Evolutionary conservation across 2,329 filamentous ascomycete species (phyloP), one percentile per base, ranked within the genome.

Genomic region (Penicillium sp.): DNA sequence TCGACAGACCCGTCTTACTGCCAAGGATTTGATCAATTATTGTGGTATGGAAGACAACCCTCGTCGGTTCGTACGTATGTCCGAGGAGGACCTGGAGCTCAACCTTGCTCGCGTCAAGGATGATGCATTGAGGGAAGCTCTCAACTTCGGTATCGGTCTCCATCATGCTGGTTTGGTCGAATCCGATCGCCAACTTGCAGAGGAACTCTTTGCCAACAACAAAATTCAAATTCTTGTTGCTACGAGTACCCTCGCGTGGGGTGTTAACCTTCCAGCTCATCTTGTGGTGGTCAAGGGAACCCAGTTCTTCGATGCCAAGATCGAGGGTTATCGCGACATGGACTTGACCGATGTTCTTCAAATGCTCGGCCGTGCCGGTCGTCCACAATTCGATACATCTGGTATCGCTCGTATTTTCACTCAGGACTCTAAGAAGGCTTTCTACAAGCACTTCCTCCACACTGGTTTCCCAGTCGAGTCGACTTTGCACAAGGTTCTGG

Each of bases 11-110:
- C 88, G 94, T 34, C 80, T 99, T 39, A 99, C 94, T 1, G 94
- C 94, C 24, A 94, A 95, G 68, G 95, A 99, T 66, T 78, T 99
- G 32, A 97, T 99, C 75, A 97, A 97, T 68, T 90, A 92, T 63
- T 99, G 94, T 68, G 94, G 94, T 42, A 96, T 99, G 90, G 94
- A 99, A 71, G 94, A 99, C 67, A 94, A 99, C 64, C 94, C 94
- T 13, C 86, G 94, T 52, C 86, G 93, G 3, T 99, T 99, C 75
- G 81, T 99, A 18, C 85, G 86, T 58, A 96, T 99, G 89, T 89
- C 89, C 3, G 95, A 99, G 70, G 94, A 97, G 13, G 93, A 97
- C 62, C 79, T 99, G 32, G 87, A 94, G 60, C 76, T 93, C 21
- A 94, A 97, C 64, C 84, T 97, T n/a, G 77, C 87, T 1, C 82